Evolutionary conservation across 2,329 filamentous ascomycete species (phyloP), one percentile per base, ranked within the genome.

Genomic region (Xylariaceae sp.): DNA sequence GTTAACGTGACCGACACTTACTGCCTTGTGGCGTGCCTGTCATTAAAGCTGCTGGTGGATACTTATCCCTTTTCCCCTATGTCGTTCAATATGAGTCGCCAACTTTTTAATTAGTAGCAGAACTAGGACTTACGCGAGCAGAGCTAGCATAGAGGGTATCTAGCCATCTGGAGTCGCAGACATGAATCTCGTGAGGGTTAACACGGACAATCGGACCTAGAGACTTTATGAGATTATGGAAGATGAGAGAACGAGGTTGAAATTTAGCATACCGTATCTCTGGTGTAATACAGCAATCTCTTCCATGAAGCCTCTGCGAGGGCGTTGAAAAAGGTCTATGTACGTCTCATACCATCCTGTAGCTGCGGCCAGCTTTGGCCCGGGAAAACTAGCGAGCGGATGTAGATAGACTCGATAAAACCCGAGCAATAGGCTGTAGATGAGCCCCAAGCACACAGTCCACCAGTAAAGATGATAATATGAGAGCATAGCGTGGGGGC

Each of bases 141-240:
- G 47, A 33, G 6, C 41, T 41, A 2, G 28, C 24, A 16, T 45
- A 53, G 2, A 51, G 23, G 12, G 37, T 58, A 11, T 50, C 45
- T 9, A 54, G 23, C 56, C 56, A 59, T 21, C 23, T 34, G 3
- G 56, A 40, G 31, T 59, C 56, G 3, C 34, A 26, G 9, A 57
- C 34, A 17, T 57, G 54, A 8, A 84, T 74, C 63, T 84, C 81
- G 28, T 82, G 76, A 0, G 82, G 82, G 0, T 78, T 79, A 11
- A 84, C 76, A 0, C 82, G 74, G 24, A 53, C 29, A 4, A 53
- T 53, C 3, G 39, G 50, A 2, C 50, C 49, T 53, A 26, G 5
- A 16, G 9, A 84, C 3, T 81, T 2, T n/a, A n/a, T n/a, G n/a
- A n/a, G n/a, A n/a, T n/a, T n/a, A n/a, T n/a, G n/a, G n/a, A n/a